Conservation (phyloP, 225 moss, liverwort and hornwort species). For the Sphagnum tenellum region DNA sequence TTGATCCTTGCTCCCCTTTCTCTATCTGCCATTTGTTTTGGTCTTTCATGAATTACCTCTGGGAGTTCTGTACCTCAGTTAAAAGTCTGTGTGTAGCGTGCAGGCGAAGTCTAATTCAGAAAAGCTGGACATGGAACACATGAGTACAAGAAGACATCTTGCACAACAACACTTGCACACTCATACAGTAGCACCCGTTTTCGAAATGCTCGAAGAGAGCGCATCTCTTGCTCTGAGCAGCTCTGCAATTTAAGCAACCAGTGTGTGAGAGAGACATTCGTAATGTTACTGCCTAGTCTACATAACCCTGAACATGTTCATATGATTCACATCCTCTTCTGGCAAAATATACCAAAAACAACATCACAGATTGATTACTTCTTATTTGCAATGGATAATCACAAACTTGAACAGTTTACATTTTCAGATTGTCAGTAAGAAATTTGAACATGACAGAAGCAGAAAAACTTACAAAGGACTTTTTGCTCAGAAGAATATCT, state of each 20-base stretch:
- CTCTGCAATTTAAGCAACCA: constrained; percentile 24
- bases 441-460: background rate
- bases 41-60: no score
- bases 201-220: constrained; percentile 69
- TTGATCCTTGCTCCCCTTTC: no score
- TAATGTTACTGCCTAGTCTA: no score
- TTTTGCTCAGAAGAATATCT: constrained; percentile 65
- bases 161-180: constrained; percentile 57
- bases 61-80: no score
- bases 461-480: constrained; percentile 56
- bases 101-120: no score
- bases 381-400: background rate
- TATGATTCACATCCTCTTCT: no score
- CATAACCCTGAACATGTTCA: no score
- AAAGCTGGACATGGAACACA: no score
- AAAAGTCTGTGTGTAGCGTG: no score
- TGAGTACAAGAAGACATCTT: constrained; percentile 79
- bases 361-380: background rate
- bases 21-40: no score
- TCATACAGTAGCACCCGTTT: constrained; percentile 77
- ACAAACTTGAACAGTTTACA: background rate
- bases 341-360: no score
- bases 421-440: no score
- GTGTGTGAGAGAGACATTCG: background rate
- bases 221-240: constrained; percentile 63